These are phyloP conservation scores for Candida ortonii DNA, from an alignment of 805 yeast species.

Conservation along the genomic window DNA sequence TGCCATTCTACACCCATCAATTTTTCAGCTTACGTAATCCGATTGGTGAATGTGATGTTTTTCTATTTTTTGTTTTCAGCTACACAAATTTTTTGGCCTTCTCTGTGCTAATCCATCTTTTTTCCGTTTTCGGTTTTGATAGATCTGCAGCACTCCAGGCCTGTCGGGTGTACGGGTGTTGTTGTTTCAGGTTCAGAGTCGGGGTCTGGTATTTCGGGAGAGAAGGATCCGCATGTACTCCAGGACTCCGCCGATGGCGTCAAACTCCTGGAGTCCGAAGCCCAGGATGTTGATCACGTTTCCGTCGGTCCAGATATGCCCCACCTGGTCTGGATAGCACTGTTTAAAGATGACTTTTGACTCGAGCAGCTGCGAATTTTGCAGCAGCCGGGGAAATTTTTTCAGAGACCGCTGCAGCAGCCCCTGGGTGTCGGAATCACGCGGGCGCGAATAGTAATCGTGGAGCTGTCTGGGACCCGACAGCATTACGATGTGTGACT, in stretches of 20 bases:
- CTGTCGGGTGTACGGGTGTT: slow-evolving; percentile 18
- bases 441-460: slow-evolving; percentile 15
- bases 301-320: slow-evolving; percentile 12
- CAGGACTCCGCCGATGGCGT: slow-evolving; percentile 15
- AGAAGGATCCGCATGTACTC: slow-evolving; percentile 12
- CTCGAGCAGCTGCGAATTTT: slow-evolving; percentile 6
- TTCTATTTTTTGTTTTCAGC: too few relatives aligned
- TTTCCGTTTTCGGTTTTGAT: slow-evolving; percentile 18
- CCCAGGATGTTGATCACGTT: slow-evolving; percentile 12
- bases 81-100: too few relatives aligned
- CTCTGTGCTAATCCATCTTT: slow-evolving; percentile 19
- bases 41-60: too few relatives aligned
- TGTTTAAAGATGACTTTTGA: slow-evolving; percentile 15
- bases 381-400: slow-evolving; percentile 17
- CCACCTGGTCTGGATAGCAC: slow-evolving; percentile 11
- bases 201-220: slow-evolving; percentile 3
- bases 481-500: slow-evolving; percentile 10
- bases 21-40: slow-evolving; percentile 6
- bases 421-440: slow-evolving; percentile 24
- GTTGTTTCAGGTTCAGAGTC: slow-evolving; percentile 1
- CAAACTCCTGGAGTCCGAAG: slow-evolving; percentile 18
- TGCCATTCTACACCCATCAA: too few relatives aligned
- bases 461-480: slow-evolving; percentile 24
- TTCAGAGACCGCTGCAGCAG: slow-evolving; percentile 13
- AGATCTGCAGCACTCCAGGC: slow-evolving; percentile 1